A percentile compares a stretch with the other conserved stretches of the same genome.
Conservation (phyloP, 768 basidiomycete genomes). For the Boletus reticulatus region DNA sequence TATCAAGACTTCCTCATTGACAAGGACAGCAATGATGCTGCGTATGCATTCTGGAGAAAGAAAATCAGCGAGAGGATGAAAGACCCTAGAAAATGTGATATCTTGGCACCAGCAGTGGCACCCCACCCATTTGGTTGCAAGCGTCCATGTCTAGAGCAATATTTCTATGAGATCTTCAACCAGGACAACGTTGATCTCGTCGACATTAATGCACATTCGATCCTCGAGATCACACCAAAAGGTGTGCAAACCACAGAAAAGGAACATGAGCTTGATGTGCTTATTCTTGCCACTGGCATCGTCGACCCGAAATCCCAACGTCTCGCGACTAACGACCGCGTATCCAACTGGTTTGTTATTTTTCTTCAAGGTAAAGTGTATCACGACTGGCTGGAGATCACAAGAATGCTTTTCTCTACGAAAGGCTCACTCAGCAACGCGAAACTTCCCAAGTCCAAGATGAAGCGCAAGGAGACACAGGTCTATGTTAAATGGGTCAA, state of each 20-base stretch:
- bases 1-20: conserved; percentile 3
- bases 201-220: background rate
- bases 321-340: conserved; percentile 40
- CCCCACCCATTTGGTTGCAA: conserved; percentile 12
- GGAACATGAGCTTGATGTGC: conserved; percentile 7
- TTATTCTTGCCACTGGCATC: conserved; percentile 33
- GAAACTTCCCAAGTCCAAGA: conserved; percentile 58
- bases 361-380: conserved; percentile 99
- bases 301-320: conserved; percentile 36
- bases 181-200: conserved; percentile 10
- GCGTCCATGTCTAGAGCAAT: conserved; percentile 6
- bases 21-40: background rate
- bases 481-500: conserved; percentile 84
- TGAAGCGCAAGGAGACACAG: conserved; percentile 74
- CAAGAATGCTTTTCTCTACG: conserved; percentile 61
- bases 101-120: background rate
- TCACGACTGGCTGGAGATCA: conserved; percentile 95
- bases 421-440: conserved; percentile 31
- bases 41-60: conserved; percentile 9
- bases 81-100: background rate
- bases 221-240: conserved; percentile 2
- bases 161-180: conserved; percentile 8
- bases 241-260: conserved; percentile 5
- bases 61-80: conserved; percentile 2
- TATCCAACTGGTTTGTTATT: conserved; percentile 81